A percentile compares a stretch with the other conserved stretches of the same genome.
Evolutionary conservation across 2,329 filamentous ascomycete genomes (phyloP).

Genomic region (Aureobasidium sp.): DNA sequence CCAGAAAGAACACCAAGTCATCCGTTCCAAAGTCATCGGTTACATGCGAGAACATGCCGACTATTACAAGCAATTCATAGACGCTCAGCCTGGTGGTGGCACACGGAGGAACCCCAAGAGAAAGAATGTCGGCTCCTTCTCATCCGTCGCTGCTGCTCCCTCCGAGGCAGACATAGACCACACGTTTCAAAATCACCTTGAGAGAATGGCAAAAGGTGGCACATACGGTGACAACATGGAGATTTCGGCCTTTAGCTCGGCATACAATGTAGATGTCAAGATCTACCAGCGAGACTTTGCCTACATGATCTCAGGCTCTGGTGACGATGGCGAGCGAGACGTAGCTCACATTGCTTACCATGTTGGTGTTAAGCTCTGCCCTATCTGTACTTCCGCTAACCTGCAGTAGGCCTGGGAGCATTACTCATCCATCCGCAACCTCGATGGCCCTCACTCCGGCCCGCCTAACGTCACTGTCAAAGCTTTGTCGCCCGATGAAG

Average conservation of each 20-base stretch:
- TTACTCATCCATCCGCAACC: constrained; percentile 59
- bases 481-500: constrained; percentile 35
- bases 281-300: constrained; percentile 52
- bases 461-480: constrained; percentile 41
- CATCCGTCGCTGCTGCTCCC: constrained; percentile 41
- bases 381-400: constrained; percentile 12
- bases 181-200: constrained; percentile 50
- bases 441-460: constrained; percentile 52
- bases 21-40: constrained; percentile 53
- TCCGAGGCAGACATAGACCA: constrained; percentile 47
- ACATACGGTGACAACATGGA: constrained; percentile 63
- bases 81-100: constrained; percentile 47
- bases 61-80: constrained; percentile 60
- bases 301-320: constrained; percentile 43
- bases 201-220: constrained; percentile 52
- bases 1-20: constrained; percentile 50
- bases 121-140: constrained; percentile 45
- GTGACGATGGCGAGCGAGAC: constrained; percentile 23
- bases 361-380: constrained; percentile 38
- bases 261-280: constrained; percentile 55
- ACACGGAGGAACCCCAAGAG: constrained; percentile 53
- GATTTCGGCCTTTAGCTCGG: constrained; percentile 58
- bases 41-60: constrained; percentile 55
- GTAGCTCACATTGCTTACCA: constrained; percentile 57
- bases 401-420: constrained; percentile 52